A percentile compares a stretch with the other conserved stretches of the same genome.
Evolutionary conservation across 257 asterid species (phyloP).

Genomic region (Linaria vulgaris): DNA sequence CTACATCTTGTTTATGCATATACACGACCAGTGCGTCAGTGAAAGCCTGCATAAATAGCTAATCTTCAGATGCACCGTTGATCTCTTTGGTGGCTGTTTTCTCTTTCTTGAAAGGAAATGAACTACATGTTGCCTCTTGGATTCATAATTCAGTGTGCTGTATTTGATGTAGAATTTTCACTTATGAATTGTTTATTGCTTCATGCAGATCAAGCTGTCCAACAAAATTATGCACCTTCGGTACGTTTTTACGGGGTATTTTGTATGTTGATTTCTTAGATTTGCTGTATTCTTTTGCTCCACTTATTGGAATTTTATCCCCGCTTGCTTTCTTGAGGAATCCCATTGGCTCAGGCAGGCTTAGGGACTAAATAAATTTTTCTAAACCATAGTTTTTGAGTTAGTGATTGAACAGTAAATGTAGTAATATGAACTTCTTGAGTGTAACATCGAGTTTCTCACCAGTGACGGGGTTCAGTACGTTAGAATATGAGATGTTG

Average conservation of each 20-base stretch:
- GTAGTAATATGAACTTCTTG: not conserved
- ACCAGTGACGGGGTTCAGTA: not conserved
- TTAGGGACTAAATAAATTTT: not conserved
- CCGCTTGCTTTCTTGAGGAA: not conserved
- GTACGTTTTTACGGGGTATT: conserved; percentile 38
- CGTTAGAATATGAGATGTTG: conserved; percentile 5
- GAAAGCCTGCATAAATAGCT: not conserved
- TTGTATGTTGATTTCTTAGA: conserved; percentile 15
- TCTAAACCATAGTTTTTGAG: not conserved
- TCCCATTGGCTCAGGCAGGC: not conserved
- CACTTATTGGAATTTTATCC: conserved; percentile 8
- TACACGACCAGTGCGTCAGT: not conserved
- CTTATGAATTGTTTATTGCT: conserved; percentile 3
- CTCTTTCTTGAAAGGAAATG: conserved; percentile 3
- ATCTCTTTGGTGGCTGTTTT: conserved; percentile 12
- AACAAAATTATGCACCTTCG: conserved; percentile 38
- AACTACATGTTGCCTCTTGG: conserved; percentile 14
- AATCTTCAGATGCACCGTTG: not conserved
- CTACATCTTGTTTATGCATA: conserved; percentile 3
- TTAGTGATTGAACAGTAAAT: conserved; percentile 6
- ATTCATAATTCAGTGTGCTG: conserved; percentile 13
- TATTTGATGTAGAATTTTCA: conserved; percentile 24
- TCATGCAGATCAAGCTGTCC: conserved; percentile 57
- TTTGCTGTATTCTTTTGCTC: conserved; percentile 15
- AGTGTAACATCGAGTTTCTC: not conserved